phyloP scores from a whole-genome alignment of 495 filamentous ascomycete species.

The Lepidopterella palustris region DNA sequence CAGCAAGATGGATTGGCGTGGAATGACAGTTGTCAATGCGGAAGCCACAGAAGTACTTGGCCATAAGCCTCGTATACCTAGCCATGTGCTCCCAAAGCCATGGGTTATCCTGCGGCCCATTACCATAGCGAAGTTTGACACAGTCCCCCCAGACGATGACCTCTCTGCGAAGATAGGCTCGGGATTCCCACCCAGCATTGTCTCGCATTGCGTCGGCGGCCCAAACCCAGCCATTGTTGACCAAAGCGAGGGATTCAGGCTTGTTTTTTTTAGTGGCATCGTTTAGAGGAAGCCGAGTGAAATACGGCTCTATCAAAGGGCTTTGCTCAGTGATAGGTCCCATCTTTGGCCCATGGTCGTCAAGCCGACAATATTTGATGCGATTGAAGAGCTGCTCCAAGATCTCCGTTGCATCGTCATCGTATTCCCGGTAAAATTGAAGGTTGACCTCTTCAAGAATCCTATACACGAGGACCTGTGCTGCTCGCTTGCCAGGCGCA shows the following conservation, averaged over 20 bases:
- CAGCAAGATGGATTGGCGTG: slow-evolving; percentile 85
- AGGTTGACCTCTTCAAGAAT: slow-evolving; percentile 83
- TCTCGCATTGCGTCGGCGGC: slow-evolving; percentile 88
- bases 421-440: slow-evolving; percentile 83
- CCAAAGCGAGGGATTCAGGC: slow-evolving; percentile 69
- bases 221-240: slow-evolving; percentile 99
- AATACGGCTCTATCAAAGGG: slow-evolving; percentile 92
- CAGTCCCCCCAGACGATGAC: slow-evolving; percentile 99
- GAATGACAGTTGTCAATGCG: slow-evolving; percentile 99
- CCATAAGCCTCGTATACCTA: slow-evolving; percentile 84
- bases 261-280: slow-evolving; percentile 70
- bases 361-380: slow-evolving; percentile 84
- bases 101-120: slow-evolving; percentile 72
- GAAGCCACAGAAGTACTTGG: slow-evolving; percentile 91
- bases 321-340: slow-evolving; percentile 69
- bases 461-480: slow-evolving; percentile 30
- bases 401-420: slow-evolving; percentile 72
- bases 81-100: slow-evolving; percentile 96
- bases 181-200: slow-evolving; percentile 82
- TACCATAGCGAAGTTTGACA: slow-evolving; percentile 91
- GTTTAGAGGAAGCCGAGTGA: slow-evolving; percentile 82
- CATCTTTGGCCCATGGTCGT: slow-evolving; percentile 82
- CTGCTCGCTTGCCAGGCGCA: slow-evolving; percentile 29
- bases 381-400: slow-evolving; percentile 89
- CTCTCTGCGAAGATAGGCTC: slow-evolving; percentile 84